Base-by-base conservation (phyloP, 2,329 filamentous ascomycete species). In the Penicillium sp. region DNA sequence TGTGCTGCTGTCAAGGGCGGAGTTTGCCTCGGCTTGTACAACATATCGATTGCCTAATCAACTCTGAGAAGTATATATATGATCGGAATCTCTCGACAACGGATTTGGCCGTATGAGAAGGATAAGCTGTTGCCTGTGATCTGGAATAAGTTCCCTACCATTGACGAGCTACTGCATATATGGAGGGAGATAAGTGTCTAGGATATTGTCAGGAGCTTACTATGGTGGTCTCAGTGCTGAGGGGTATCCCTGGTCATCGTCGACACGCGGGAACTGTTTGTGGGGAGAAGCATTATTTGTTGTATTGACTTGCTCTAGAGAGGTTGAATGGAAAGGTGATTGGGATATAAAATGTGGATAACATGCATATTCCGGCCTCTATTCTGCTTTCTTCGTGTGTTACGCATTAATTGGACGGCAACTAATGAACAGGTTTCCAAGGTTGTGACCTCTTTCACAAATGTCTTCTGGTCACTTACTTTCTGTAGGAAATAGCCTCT, bases 41-140 rank as follows among this genome's bases (percentile, higher is more conserved):
- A 50, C 59, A 66, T 66, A 18, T 68, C 64, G 39, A 63, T 43
- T 29, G 10, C 2, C 10, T 10, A 29, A 29, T 3, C 8, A 26
- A 34, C 3, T 35, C 16, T 48, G 8, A 11, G 2, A 26, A 10
- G 20, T 37, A 37, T 44, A 44, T 11, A 32, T n/a, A 26, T 26
- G 24, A 26, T 26, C 13, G 7, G 37, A 20, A n/a, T 47, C 13
- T 18, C 20, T 45, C 45, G 50, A 45, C 39, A 57, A 43, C 50
- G 40, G n/a, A 42, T 32, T 50, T 16, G 50, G 5, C 55, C 55
- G 50, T 82, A 82, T 57, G 80, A 81, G 66, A 82, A 81, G 70
- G 79, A 81, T 64, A 82, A 82, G 65, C 59, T 82, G 42, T 72
- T 79, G 51, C 72, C 72, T 7, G 76, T 78, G 2, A 74, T 80